phyloP scores from a whole-genome alignment of 179 eudicot genomes.

The Beta macrorhiza region DNA sequence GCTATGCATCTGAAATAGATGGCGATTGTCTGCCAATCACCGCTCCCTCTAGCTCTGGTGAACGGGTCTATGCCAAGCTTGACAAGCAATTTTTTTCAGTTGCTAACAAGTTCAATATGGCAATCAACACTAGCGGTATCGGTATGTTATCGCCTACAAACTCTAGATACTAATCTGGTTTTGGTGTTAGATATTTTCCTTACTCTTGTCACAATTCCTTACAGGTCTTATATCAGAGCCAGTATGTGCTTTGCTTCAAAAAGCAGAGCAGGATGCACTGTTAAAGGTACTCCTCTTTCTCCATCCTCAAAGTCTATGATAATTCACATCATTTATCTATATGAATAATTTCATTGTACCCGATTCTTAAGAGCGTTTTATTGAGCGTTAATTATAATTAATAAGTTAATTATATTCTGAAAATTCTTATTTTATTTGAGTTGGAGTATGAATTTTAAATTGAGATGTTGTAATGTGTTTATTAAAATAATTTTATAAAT shows the following conservation, averaged over 20 bases:
- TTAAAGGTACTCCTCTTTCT: constrained; percentile 51
- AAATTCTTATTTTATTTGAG: too few species aligned
- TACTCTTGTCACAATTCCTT: constrained; percentile 11
- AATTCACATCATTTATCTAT: too few species aligned
- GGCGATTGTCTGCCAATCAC: constrained; percentile 87
- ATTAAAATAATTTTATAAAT: too few species aligned
- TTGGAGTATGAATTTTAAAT: too few species aligned
- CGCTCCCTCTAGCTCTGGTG: constrained; percentile 54
- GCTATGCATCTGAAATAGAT: constrained; percentile 67
- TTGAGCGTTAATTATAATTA: too few species aligned
- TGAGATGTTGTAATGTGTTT: too few species aligned
- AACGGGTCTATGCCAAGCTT: constrained; percentile 86
- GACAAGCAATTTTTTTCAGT: constrained; percentile 9
- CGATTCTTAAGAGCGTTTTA: too few species aligned
- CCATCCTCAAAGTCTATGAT: neutral
- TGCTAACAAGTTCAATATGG: constrained; percentile 33
- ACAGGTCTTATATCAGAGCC: constrained; percentile 76
- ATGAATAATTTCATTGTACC: too few species aligned
- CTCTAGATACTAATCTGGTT: neutral
- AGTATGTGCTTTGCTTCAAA: constrained; percentile 57
- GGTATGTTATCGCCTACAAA: neutral
- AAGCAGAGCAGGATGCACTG: constrained; percentile 69
- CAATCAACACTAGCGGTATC: constrained; percentile 25
- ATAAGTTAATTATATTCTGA: too few species aligned
- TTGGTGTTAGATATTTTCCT: constrained; percentile 2